Evolutionary conservation across 306 rosid genomes (phyloP).

Genomic region (Vachellia pachyceras): DNA sequence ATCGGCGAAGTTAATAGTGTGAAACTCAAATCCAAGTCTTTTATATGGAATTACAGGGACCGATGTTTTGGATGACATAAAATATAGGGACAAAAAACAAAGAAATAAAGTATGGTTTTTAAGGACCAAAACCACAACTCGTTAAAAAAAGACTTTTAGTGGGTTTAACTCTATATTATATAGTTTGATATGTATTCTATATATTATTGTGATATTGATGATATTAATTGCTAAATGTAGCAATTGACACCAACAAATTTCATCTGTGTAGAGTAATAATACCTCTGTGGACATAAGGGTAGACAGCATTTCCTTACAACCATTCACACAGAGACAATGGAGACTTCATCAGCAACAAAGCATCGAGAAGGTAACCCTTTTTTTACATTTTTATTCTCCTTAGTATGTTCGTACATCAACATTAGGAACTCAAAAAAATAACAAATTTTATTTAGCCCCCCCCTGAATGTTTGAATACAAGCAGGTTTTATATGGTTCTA

Average conservation of each 20-base stretch:
- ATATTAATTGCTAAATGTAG: background rate
- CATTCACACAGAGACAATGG: slow-evolving; percentile 57
- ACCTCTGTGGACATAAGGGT: slow-evolving; percentile 54
- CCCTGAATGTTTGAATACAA: too few relatives aligned
- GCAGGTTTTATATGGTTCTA: background rate
- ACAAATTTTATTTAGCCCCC: too few relatives aligned
- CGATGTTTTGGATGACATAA: too few relatives aligned
- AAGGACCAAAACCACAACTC: too few relatives aligned
- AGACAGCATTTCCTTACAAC: slow-evolving; percentile 62
- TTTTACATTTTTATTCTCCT: background rate
- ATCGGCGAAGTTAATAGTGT: too few relatives aligned
- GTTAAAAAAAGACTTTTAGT: too few relatives aligned
- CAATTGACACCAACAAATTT: background rate
- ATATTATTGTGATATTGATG: background rate
- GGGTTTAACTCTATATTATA: too few relatives aligned
- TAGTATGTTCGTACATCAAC: slow-evolving; percentile 17
- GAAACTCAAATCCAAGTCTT: too few relatives aligned
- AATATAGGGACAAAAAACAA: too few relatives aligned
- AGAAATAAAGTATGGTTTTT: too few relatives aligned
- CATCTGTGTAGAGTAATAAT: slow-evolving; percentile 52
- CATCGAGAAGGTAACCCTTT: slow-evolving; percentile 48
- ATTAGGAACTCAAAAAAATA: too few relatives aligned
- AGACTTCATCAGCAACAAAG: slow-evolving; percentile 55
- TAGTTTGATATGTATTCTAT: background rate
- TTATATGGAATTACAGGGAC: too few relatives aligned